A percentile compares a stretch with the other conserved stretches of the same genome.
Conservation (phyloP, 2,329 filamentous ascomycete genomes). For the Arthrobotrys pseudoclavata region DNA sequence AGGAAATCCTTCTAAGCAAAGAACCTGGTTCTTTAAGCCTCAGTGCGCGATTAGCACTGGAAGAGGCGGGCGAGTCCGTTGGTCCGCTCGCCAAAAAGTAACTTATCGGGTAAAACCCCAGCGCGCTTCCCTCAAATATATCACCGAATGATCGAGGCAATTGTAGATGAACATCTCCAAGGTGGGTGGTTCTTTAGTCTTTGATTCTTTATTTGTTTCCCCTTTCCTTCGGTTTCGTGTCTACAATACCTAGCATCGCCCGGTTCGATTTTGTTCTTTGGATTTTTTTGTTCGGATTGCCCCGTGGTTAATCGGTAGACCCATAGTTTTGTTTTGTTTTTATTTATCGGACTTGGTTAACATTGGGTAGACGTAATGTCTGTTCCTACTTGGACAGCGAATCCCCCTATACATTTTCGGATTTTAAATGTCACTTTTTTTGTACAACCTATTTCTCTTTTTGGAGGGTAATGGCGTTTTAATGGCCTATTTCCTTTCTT, state of each 20-base stretch:
- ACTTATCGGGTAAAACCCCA: background rate
- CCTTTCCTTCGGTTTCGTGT: slow-evolving; percentile 2
- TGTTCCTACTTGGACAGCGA: slow-evolving; percentile 18
- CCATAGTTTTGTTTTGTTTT: background rate
- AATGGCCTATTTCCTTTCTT: slow-evolving; percentile 25
- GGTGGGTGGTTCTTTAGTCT: slow-evolving; percentile 4
- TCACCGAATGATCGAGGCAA: background rate
- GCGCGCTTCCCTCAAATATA: background rate
- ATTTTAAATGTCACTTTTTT: slow-evolving; percentile 11
- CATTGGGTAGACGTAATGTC: slow-evolving; percentile 41
- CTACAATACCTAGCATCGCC: slow-evolving; percentile 36
- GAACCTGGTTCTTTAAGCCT: slow-evolving; percentile 48
- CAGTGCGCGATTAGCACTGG: slow-evolving; percentile 45
- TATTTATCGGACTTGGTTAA: slow-evolving; percentile 33
- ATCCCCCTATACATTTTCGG: slow-evolving; percentile 35
- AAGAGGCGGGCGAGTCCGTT: slow-evolving; percentile 24
- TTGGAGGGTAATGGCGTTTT: slow-evolving; percentile 53
- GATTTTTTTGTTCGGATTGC: slow-evolving; percentile 3
- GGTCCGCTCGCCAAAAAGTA: slow-evolving; percentile 35
- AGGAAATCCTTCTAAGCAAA: slow-evolving; percentile 43
- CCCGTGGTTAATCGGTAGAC: background rate
- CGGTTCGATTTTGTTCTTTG: slow-evolving; percentile 23
- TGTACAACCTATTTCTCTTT: slow-evolving; percentile 47
- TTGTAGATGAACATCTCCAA: background rate
- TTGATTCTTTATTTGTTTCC: background rate